Base-by-base conservation (phyloP, 2,329 filamentous ascomycete genomes). In the Aspergillus phoenicis region DNA sequence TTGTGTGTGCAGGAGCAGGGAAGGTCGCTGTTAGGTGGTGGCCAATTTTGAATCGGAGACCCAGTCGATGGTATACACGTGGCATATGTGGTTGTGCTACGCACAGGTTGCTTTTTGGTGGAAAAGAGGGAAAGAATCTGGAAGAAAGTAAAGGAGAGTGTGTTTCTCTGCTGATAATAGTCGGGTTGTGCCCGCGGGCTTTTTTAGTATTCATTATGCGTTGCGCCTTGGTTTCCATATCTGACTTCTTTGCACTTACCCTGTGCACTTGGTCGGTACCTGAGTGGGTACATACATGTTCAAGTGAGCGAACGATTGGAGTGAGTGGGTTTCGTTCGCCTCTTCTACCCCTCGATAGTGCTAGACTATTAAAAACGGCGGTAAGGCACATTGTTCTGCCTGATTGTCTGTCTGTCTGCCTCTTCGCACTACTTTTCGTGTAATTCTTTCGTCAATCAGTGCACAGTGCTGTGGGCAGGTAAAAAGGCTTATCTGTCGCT, bases 61-160 rank as follows among this genome's bases (percentile, higher is more conserved):
- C 47, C 47, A 51, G 26, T 51, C 15, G 15, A 17, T 33, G n/a
- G n/a, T 51, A 51, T 30, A 51, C 47, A 51, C 47, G 47, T 51
- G 47, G 47, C 47, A 17, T 36, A 36, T 36, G 47, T 30, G 47
- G 24, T 51, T 36, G 33, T 36, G 11, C 33, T 36, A 36, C 33
- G 11, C 4, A n/a, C 5, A 10, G 26, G 26, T 30, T 51, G 26
- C 47, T 28, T 51, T 51, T 17, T 13, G 8, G 26, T 6, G 15
- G n/a, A 13, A 20, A 15, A 17, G 6, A n/a, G 47, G 17, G 15
- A 30, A n/a, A 30, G 8, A 17, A 20, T 20, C 17, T 45, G 41
- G 7, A 45, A 22, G 41, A 22, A 20, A 11, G 36, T 7, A 39
- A 7, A 20, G 41, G 22, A 20, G 41, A 22, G 41, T 11, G 22